Base-by-base conservation (phyloP, 202 grass and related monocot genomes). In the Bolboschoenoplectus hybrid region DNA sequence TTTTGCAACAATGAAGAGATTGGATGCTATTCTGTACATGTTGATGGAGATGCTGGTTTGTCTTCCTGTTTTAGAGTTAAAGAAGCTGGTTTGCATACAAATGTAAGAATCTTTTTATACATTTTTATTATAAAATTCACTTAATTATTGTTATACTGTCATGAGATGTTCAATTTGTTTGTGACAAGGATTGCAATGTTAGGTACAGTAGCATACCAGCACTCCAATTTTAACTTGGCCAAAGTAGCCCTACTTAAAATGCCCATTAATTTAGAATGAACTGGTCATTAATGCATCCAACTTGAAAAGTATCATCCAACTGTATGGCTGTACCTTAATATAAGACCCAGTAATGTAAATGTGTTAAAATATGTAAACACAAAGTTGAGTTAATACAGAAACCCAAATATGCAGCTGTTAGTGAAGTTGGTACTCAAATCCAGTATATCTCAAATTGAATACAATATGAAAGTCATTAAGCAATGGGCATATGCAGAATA, bases 41-140 rank as follows among this genome's bases (percentile, higher is more conserved):
- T 94, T 75, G 86, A 91, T 55, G 82, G 75, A 58, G 82, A 88
- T 55, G 34, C 64, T 14, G 32, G 84, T 80, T 92, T 91, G 76
- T 93, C 90, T 84, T 95, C 81, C 88, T 75, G 86, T 82, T 60
- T 94, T 68, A 98, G 89, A 86, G 85, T 98, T 87, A 93, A 83
- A 92, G 91, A 98, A 85, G 82, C 82, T 57, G 93, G 93, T 89
- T 66, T 88, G 70, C 51, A 70, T 63, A 90, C 68, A 87, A 89
- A 89, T 90, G 95, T 95, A 91, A 93, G 93, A 57, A 66, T 69
- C 35, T 89, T 45, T 19, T 69, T 6, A 47, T 63, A 78, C 55
- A 52, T 65, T 58, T 56, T 20, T 78, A 9, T 32, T 81, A 53
- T 35, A 47, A 10, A 11, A 47, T 10, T 46, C 16, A 4, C n/a